Base-by-base conservation (phyloP, 2,329 filamentous ascomycete species). In the Stromatinia cepivora region DNA sequence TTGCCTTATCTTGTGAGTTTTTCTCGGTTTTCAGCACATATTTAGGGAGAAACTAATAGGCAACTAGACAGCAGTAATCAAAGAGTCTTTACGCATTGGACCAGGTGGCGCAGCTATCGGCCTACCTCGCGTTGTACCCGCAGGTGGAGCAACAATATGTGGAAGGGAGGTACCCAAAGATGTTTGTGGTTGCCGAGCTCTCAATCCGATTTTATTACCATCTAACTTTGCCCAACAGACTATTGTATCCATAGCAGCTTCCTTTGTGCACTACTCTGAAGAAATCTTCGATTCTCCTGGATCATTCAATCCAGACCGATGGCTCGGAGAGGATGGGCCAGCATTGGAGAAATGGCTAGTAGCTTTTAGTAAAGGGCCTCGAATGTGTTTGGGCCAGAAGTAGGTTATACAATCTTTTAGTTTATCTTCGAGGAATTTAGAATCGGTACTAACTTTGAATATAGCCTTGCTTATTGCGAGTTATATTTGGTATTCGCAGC, bases 311-410 rank as follows among this genome's bases (percentile, higher is more conserved):
- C 73, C 73, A 9, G 69, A 72, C 20, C 69, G 76, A 34, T 77
- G 70, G 74, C 77, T 69, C 1, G 36, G 45, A 20, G 48, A 66
- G 1, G 67, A 71, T 39, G 61, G 48, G 11, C 45, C 53, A 22
- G 61, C 54, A 6, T 54, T 71, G 2, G 69, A 66, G 2, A 67
- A 70, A 53, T 70, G 66, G 66, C 64, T 82, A 17, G 79, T 83
- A 36, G 76, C 82, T 0, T 85, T 85, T 72, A 80, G 79, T 0
- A 76, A 80, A 45, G 83, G 83, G 0, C 77, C 81, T 0, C 75
- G 82, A 56, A 77, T 74, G 67, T 82, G 80, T 72, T 72, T 82
- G 15, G 80, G 80, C 4, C 46, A 62, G 48, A 70, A 67, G 15
- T 53, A 31, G 31, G 52, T 31, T 10, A 53, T 31, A 4, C n/a